Evolutionary conservation across 83 land plant genomes (phyloP).

Genomic region (Larix sibirica): DNA sequence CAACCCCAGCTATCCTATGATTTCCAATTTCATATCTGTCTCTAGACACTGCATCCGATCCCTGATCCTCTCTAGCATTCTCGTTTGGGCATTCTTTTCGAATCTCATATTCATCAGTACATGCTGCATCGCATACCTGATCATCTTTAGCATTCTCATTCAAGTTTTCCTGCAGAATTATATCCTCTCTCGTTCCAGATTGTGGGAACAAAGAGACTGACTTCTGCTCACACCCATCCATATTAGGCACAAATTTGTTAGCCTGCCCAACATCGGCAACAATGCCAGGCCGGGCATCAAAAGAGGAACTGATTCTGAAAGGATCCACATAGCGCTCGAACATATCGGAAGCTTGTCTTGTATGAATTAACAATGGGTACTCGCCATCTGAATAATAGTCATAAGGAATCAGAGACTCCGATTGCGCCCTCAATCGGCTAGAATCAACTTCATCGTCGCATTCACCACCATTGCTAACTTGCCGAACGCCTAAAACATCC

Average conservation of each 20-base stretch:
- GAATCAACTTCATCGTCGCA: too few species aligned
- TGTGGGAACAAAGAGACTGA: too few species aligned
- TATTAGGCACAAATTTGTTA: not conserved
- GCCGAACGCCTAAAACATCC: not conserved
- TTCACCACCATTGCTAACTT: not conserved
- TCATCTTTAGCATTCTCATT: not conserved
- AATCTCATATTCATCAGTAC: not conserved
- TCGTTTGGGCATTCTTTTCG: not conserved
- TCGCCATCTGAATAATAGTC: slow-evolving; percentile 7
- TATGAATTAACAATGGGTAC: not conserved
- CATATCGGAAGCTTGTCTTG: not conserved
- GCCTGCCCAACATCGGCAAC: not conserved
- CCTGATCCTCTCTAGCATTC: not conserved
- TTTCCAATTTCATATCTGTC: slow-evolving; percentile 3
- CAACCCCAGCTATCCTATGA: not conserved
- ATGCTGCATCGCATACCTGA: not conserved
- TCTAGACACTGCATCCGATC: not conserved
- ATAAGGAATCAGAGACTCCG: not conserved
- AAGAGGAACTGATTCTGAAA: not conserved
- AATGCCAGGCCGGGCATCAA: not conserved
- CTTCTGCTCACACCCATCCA: not conserved
- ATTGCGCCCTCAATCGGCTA: too few species aligned
- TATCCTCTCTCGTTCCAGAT: not conserved
- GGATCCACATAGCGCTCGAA: not conserved
- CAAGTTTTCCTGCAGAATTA: not conserved